Evolutionary conservation across 1,284 basidiomycete species (phyloP).

Genomic region (Clitocybe nebularis): DNA sequence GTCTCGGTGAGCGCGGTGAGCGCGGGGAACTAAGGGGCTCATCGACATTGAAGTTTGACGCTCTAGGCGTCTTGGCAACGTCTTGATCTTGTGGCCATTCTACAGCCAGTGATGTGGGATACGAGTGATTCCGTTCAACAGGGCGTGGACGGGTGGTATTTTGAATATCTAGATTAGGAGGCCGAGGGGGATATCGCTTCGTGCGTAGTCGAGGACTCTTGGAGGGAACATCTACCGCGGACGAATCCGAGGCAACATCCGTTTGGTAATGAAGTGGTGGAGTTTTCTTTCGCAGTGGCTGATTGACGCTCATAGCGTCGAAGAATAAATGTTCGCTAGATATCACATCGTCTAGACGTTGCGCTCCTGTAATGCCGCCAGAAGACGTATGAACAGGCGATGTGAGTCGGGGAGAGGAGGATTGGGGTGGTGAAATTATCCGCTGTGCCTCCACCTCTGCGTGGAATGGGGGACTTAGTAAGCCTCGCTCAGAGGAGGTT

Average conservation of each 20-base stretch:
- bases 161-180: conserved; percentile 44
- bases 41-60: conserved; percentile 40
- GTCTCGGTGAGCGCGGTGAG: conserved; percentile 31
- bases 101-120: conserved; percentile 42
- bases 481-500: conserved; percentile 24
- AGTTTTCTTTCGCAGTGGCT: conserved; percentile 34
- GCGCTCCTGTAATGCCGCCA: too few species aligned
- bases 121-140: conserved; percentile 33
- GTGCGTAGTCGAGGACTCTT: conserved; percentile 43
- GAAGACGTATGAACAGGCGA: too few species aligned
- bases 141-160: conserved; percentile 23
- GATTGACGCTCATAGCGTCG: too few species aligned
- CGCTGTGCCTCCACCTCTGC: too few species aligned
- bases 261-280: conserved; percentile 27
- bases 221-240: conserved; percentile 31
- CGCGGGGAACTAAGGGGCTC: conserved; percentile 26
- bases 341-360: too few species aligned
- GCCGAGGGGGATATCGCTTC: conserved; percentile 44
- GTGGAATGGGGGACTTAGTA: conserved; percentile 22
- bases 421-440: conserved; percentile 16
- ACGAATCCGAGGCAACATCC: conserved; percentile 42
- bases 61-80: conserved; percentile 49
- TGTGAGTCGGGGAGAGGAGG: too few species aligned
- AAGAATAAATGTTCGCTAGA: too few species aligned
- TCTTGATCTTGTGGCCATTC: conserved; percentile 57